Base-by-base conservation (phyloP, 2,329 filamentous ascomycete genomes). In the Pestalotiopsis sp. region DNA sequence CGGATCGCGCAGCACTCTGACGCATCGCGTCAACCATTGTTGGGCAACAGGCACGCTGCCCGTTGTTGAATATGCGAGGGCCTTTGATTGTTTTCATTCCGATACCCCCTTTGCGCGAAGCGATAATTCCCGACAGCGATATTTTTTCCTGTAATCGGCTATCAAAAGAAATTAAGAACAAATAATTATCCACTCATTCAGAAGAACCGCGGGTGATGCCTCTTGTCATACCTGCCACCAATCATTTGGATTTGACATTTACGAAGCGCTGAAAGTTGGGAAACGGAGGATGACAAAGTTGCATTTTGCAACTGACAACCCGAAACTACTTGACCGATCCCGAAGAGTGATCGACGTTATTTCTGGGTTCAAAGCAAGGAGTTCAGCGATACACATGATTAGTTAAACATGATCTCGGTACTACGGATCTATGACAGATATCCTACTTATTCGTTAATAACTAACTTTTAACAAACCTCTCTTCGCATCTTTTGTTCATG, bases 51-150 rank as follows among this genome's bases (percentile, higher is more conserved):
- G n/a, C 17, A 52, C 45, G 45, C 17, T n/a, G 17, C 17, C 9
- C 61, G 25, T 12, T 12, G 13, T n/a, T 52, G 25, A n/a, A 27
- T 13, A 25, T 20, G 9, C 13, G 4, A n/a, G 52, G 25, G 31
- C 49, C 27, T 57, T 36, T 12, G 41, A 20, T 55, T 65, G 23
- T 17, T 31, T 31, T 17, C 20, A 55, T 55, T 57, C 57, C 52
- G 63, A 65, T 65, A 65, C 63, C 63, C 63, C 63, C 6, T 57
- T 36, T 45, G 63, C 63, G 63, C 23, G 17, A 55, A 20, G 17
- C 52, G 52, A n/a, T 17, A 11, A 55, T 36, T 65, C n/a, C 38
- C 14, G 62, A 52, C 13, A 64, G 25, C 62, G 20, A 25, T 27
- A 25, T 4, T 55, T n/a, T 39, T 64, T 39, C 27, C 27, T 27